phyloP scores from a whole-genome alignment of 768 basidiomycete genomes.

The Infundibulicybe gibba region DNA sequence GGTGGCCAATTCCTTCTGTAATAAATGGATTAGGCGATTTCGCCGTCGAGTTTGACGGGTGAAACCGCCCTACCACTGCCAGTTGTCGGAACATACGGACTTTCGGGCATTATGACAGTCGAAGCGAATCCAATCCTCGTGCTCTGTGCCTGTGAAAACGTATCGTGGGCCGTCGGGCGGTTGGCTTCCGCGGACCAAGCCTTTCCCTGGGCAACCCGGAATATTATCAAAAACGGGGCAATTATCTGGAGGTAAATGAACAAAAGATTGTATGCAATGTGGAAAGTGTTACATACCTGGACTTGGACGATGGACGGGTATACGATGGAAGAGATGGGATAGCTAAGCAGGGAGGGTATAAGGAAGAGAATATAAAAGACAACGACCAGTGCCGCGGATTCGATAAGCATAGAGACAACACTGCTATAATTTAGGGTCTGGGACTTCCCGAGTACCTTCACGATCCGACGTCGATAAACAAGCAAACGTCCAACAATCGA shows the following conservation, averaged over 20 bases:
- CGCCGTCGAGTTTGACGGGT: too few relatives aligned
- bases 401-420: slow-evolving; percentile 29
- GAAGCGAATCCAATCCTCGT: too few relatives aligned
- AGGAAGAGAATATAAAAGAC: slow-evolving; percentile 27
- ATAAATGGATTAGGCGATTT: too few relatives aligned
- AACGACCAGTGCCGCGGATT: slow-evolving; percentile 33
- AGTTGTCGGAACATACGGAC: too few relatives aligned
- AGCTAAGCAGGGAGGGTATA: slow-evolving; percentile 24
- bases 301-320: too few relatives aligned
- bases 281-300: too few relatives aligned
- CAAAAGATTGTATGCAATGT: too few relatives aligned
- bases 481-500: slow-evolving; percentile 34
- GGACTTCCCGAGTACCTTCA: slow-evolving; percentile 15
- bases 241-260: neutral
- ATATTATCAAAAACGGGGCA: slow-evolving; percentile 5
- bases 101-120: too few relatives aligned
- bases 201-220: slow-evolving; percentile 1
- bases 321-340: slow-evolving; percentile 11
- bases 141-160: too few relatives aligned
- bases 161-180: too few relatives aligned
- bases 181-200: neutral
- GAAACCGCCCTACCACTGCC: too few relatives aligned
- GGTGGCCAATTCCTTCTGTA: too few relatives aligned
- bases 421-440: slow-evolving; percentile 26
- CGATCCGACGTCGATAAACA: slow-evolving; percentile 16